Evolutionary conservation across 805 yeast species (phyloP).

Genomic region (Metschnikowia santaceciliae): DNA sequence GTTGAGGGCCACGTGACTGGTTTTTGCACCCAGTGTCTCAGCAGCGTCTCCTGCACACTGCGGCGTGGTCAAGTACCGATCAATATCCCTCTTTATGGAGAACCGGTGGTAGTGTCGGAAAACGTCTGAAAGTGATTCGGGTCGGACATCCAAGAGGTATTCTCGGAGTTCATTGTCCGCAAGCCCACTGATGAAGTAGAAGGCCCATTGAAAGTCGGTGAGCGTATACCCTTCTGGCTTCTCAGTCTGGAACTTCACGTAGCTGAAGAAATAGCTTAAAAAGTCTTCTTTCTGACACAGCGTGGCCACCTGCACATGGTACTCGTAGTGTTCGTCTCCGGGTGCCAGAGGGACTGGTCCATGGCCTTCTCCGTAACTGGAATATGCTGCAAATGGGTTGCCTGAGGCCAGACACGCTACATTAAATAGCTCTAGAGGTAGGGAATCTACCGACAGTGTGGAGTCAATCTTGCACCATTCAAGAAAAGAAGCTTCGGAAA

Average conservation of each 20-base stretch:
- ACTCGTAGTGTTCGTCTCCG: neutral
- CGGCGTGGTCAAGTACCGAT: slow-evolving; percentile 2
- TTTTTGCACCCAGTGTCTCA: neutral
- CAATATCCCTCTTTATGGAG: slow-evolving; percentile 1
- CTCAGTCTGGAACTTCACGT: neutral
- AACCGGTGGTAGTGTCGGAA: slow-evolving; percentile 3
- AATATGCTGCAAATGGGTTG: neutral
- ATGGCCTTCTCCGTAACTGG: neutral
- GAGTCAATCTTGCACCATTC: too few relatives aligned
- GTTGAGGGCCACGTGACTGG: neutral
- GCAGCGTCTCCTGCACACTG: neutral
- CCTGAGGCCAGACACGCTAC: neutral
- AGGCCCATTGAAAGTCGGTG: slow-evolving; percentile 1
- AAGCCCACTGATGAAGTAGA: slow-evolving; percentile 1
- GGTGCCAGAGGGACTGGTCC: neutral
- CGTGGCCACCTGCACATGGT: slow-evolving; percentile 1
- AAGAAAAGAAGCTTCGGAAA: too few relatives aligned
- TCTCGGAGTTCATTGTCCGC: neutral
- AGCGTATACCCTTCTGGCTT: neutral
- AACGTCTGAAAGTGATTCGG: neutral
- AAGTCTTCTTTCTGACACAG: slow-evolving; percentile 2
- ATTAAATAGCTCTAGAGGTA: neutral
- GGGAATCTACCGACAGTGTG: neutral
- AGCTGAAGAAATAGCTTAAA: neutral
- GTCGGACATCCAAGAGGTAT: neutral